Evolutionary conservation across 2,329 filamentous ascomycete genomes (phyloP).

Genomic region (Elsinoe fawcettii): DNA sequence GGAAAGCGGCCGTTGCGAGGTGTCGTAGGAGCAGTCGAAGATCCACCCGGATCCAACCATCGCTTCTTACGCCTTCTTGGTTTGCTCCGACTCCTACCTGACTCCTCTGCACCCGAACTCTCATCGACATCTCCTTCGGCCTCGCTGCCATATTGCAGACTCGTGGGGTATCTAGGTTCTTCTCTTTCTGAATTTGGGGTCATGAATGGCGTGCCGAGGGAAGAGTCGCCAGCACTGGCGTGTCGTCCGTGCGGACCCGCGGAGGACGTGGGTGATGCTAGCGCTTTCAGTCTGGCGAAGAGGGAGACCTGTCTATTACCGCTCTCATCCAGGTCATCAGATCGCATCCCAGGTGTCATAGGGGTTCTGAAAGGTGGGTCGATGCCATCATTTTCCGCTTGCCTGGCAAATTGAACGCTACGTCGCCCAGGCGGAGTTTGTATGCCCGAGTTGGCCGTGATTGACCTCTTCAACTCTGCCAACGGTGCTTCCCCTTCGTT

Average conservation of each 20-base stretch:
- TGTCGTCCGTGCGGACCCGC: slow-evolving; percentile 42
- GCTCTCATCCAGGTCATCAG: slow-evolving; percentile 57
- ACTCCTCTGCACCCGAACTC: slow-evolving; percentile 66
- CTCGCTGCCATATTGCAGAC: slow-evolving; percentile 58
- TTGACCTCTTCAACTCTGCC: background rate
- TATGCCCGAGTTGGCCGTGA: slow-evolving; percentile 18
- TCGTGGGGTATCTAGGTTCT: slow-evolving; percentile 38
- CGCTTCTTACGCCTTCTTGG: slow-evolving; percentile 59
- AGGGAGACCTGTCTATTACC: slow-evolving; percentile 55
- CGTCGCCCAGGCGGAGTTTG: slow-evolving; percentile 44
- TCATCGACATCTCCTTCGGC: slow-evolving; percentile 75
- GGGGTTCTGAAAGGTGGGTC: slow-evolving; percentile 10
- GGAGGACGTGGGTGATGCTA: slow-evolving; percentile 51
- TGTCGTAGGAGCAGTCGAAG: slow-evolving; percentile 60
- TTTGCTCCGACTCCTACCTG: slow-evolving; percentile 39
- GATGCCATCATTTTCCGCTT: slow-evolving; percentile 29
- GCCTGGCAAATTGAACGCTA: slow-evolving; percentile 69
- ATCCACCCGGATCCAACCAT: slow-evolving; percentile 49
- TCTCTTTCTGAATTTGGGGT: slow-evolving; percentile 44
- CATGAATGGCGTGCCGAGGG: slow-evolving; percentile 26
- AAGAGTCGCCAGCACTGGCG: slow-evolving; percentile 38
- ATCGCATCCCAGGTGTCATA: slow-evolving; percentile 55
- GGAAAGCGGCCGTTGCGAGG: slow-evolving; percentile 46
- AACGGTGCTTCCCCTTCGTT: background rate
- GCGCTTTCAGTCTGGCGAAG: slow-evolving; percentile 69